phyloP scores from a whole-genome alignment of 202 grass and related monocot species.

The Digitaria exilis region DNA sequence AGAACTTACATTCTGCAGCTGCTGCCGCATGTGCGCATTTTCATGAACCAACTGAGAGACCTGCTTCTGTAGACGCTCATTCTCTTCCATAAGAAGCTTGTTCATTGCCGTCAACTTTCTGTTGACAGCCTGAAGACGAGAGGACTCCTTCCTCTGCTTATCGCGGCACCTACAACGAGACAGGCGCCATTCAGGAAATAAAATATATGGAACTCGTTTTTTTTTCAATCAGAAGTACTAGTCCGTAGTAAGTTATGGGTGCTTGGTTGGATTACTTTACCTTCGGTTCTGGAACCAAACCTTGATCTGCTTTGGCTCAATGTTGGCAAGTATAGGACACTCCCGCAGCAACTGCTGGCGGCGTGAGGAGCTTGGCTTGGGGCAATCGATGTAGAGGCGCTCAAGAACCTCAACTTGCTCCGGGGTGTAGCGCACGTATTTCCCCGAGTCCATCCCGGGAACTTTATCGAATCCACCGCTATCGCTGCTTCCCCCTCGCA shows the following conservation, averaged over 20 bases:
- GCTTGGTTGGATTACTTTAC: constrained; percentile 60
- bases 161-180: constrained; percentile 73
- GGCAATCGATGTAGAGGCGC: constrained; percentile 84
- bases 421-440: constrained; percentile 89
- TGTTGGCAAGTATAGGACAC: constrained; percentile 81
- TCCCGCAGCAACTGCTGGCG: constrained; percentile 83
- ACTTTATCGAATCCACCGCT: constrained; percentile 55
- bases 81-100: constrained; percentile 98
- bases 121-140: constrained; percentile 83
- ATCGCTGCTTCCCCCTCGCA: constrained; percentile 53
- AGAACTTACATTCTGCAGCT: constrained; percentile 84
- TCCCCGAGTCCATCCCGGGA: constrained; percentile 64
- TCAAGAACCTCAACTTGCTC: constrained; percentile 93
- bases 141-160: constrained; percentile 89
- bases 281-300: constrained; percentile 99
- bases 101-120: constrained; percentile 95
- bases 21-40: constrained; percentile 86
- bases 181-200: not conserved
- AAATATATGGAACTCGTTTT: not conserved
- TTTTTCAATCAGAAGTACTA: not conserved
- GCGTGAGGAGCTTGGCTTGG: constrained; percentile 82
- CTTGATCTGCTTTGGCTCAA: constrained; percentile 94
- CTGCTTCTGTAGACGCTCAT: constrained; percentile 94
- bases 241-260: not conserved
- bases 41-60: constrained; percentile 92